Base-by-base conservation (phyloP, 176 grass and related monocot genomes). In the Chloris gayana region DNA sequence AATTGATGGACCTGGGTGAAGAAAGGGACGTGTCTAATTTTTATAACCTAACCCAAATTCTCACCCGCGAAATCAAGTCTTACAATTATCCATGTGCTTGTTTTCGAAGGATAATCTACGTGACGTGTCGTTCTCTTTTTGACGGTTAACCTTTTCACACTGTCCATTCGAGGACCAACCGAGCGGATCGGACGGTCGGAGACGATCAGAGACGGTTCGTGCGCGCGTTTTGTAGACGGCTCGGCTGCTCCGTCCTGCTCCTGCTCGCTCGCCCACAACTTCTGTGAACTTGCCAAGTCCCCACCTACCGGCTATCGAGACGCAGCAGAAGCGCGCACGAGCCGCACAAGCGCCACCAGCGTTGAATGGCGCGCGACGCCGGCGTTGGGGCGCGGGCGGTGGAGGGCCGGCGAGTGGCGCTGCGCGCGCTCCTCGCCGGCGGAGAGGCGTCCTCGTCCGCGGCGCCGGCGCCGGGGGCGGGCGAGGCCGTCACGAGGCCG, bases 341-440 rank as follows among this genome's bases (percentile, higher is more conserved):
- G 58, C 66, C 54, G 70, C 39, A 7, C 74, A 31, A 5, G 35
- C 63, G 34, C 44, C 4, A 32, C 26, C 2, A 14, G n/a, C 24
- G 19, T 39, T 70, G 51, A 51, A 89, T 89, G 87, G 83, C 87
- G 11, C 64, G 70, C 53, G 86, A 80, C 11, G 54, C 8, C 49
- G 81, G 61, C 29, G 73, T 19, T 7, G 39, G 65, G 4, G 31
- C 46, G 3, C 33, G 27, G 19, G 59, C 57, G 21, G 58, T 19
- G 72, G 78, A 82, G 77, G 77, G 72, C 22, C 66, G 78, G 24
- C 18, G 72, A 22, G 77, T 81, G 45, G 66, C 82, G 46, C 87
- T 81, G 58, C 78, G 83, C 6, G 14, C 54, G 0, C 73, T 89
- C 5, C 73, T 89, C 2, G 34, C 83, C 17, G n/a, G n/a, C 3